A percentile compares a stretch with the other conserved stretches of the same genome.
phyloP scores from a whole-genome alignment of 2,329 filamentous ascomycete species.

The Cytospora leucostoma region DNA sequence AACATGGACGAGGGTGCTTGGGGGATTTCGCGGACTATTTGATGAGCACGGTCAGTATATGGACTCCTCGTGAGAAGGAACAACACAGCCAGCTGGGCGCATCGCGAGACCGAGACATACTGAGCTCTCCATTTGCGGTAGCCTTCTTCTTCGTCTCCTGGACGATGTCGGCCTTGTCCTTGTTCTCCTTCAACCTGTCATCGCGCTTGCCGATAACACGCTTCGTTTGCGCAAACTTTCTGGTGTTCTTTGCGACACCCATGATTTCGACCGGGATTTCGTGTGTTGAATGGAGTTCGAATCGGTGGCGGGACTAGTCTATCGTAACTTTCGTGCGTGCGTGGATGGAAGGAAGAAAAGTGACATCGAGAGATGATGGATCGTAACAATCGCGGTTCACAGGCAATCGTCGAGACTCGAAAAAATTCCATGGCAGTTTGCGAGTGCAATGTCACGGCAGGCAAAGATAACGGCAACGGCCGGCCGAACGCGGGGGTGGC shows the following conservation, averaged over 20 bases:
- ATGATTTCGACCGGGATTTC: constrained; percentile 48
- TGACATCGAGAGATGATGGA: not conserved
- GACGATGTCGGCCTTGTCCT: constrained; percentile 62
- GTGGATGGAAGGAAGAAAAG: not conserved
- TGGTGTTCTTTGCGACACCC: constrained; percentile 86
- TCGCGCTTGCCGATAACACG: constrained; percentile 81
- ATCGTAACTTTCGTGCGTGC: too few relatives aligned
- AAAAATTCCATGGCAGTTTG: constrained; percentile 3
- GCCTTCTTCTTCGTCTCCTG: constrained; percentile 62
- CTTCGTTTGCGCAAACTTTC: constrained; percentile 88
- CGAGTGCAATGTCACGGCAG: not conserved
- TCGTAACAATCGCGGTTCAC: not conserved
- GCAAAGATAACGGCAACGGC: not conserved
- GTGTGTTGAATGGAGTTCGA: not conserved
- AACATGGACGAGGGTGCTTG: constrained; percentile 83
- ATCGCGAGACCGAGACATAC: constrained; percentile 40
- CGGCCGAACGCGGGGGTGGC: not conserved
- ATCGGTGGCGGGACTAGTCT: not conserved
- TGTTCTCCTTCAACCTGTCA: constrained; percentile 79
- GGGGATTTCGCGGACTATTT: constrained; percentile 42
- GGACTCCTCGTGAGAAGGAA: not conserved
- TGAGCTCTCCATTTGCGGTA: constrained; percentile 57
- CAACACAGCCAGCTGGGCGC: not conserved
- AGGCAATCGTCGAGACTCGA: not conserved
- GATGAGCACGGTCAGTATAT: constrained; percentile 18